Conservation (phyloP, 2,329 filamentous ascomycete species). For the Colletotrichum simmondsii region DNA sequence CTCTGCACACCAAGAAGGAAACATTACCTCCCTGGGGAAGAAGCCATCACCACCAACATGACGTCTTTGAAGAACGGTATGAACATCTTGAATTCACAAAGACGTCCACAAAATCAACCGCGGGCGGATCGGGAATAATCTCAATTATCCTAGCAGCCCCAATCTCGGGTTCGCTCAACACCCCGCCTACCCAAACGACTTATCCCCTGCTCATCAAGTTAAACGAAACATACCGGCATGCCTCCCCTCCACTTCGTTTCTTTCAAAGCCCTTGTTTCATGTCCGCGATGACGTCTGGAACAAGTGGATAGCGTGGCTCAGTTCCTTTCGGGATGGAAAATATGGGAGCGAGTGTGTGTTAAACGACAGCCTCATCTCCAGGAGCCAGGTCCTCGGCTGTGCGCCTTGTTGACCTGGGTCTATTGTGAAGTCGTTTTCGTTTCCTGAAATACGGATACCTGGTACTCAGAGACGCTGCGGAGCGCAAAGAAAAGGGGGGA, state of each 20-base stretch:
- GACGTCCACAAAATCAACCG: background rate
- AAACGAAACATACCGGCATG: background rate
- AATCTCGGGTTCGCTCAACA: background rate
- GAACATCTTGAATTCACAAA: too few species aligned
- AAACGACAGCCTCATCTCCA: slow-evolving; percentile 3
- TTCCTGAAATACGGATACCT: background rate
- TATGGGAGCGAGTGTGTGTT: too few species aligned
- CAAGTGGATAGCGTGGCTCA: background rate
- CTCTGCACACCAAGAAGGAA: too few species aligned
- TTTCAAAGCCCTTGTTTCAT: background rate
- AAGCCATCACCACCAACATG: too few species aligned
- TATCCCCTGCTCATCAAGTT: background rate
- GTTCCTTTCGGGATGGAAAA: background rate
- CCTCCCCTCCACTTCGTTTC: background rate
- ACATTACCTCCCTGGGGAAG: too few species aligned
- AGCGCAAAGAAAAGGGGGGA: too few species aligned
- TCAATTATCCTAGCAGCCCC: background rate
- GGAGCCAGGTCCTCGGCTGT: background rate
- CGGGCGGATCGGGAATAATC: background rate
- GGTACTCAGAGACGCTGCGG: background rate
- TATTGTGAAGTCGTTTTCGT: background rate
- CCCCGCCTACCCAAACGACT: background rate
- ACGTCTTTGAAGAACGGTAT: too few species aligned
- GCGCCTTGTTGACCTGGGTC: background rate
- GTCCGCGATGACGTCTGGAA: background rate